Evolutionary conservation across 2,329 filamentous ascomycete species (phyloP).

Genomic region (Claviceps quebecensis): DNA sequence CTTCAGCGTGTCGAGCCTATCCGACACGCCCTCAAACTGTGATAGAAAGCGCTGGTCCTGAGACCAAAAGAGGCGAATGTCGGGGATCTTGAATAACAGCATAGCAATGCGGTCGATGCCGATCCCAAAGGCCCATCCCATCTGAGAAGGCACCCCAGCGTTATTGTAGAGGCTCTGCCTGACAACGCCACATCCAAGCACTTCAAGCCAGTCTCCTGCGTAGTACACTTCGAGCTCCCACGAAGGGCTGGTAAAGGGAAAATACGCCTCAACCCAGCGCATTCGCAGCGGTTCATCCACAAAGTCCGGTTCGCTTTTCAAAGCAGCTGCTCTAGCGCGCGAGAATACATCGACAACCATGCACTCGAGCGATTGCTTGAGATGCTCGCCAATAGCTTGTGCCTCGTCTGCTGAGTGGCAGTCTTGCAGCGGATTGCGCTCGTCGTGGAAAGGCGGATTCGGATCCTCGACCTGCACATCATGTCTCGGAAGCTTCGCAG

Average conservation of each 20-base stretch:
- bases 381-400: conserved; percentile 67
- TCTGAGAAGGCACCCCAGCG: conserved; percentile 57
- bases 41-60: conserved; percentile 68
- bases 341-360: conserved; percentile 85
- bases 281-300: conserved; percentile 63
- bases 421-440: conserved; percentile 71
- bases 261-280: conserved; percentile 93
- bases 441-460: conserved; percentile 61
- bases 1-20: conserved; percentile 31
- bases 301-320: conserved; percentile 33
- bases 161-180: conserved; percentile 69
- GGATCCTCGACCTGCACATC: conserved; percentile 68
- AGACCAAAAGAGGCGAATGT: conserved; percentile 96
- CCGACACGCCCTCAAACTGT: conserved; percentile 59
- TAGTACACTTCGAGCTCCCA: conserved; percentile 97
- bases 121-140: conserved; percentile 93
- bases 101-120: conserved; percentile 93
- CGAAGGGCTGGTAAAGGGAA: conserved; percentile 89
- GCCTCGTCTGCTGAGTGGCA: conserved; percentile 59
- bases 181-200: conserved; percentile 84
- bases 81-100: conserved; percentile 90
- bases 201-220: conserved; percentile 88
- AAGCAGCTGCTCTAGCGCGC: conserved; percentile 54
- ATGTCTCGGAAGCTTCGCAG: conserved; percentile 59
- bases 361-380: conserved; percentile 79